Conservation (phyloP, 768 basidiomycete genomes). For the Rhizopogon vesiculosus region DNA sequence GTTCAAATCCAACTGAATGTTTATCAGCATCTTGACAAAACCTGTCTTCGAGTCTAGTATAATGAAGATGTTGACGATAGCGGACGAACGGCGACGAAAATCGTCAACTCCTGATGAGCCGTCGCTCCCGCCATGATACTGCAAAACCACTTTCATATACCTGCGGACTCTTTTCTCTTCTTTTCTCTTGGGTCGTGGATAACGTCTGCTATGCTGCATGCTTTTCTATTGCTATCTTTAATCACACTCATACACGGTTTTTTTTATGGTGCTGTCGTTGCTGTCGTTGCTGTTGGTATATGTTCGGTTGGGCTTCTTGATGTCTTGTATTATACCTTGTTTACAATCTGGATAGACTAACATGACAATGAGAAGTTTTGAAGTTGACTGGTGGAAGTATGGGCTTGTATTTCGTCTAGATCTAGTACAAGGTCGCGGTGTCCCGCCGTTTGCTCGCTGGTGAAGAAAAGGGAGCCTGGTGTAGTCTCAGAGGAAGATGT, state of each 20-base stretch:
- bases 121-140: neutral
- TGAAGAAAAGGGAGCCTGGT: no score
- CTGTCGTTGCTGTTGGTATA: neutral
- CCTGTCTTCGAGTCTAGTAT: constrained; percentile 63
- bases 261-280: neutral
- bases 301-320: neutral
- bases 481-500: no score
- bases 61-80: constrained; percentile 36
- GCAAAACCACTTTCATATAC: neutral
- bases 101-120: neutral
- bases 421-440: no score
- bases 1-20: neutral
- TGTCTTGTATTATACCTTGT: neutral
- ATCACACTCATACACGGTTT: neutral
- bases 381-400: no score
- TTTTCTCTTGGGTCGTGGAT: neutral
- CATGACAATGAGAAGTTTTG: no score
- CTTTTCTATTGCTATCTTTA: neutral
- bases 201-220: neutral
- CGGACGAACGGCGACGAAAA: constrained; percentile 33
- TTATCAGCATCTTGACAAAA: constrained; percentile 66
- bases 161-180: neutral
- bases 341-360: no score
- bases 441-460: no score
- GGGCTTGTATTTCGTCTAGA: no score